Percentiles rank a stretch among this genome's conserved stretches.
phyloP scores from a whole-genome alignment of 2,329 filamentous ascomycete genomes.

The Aspergillus japonicus region DNA sequence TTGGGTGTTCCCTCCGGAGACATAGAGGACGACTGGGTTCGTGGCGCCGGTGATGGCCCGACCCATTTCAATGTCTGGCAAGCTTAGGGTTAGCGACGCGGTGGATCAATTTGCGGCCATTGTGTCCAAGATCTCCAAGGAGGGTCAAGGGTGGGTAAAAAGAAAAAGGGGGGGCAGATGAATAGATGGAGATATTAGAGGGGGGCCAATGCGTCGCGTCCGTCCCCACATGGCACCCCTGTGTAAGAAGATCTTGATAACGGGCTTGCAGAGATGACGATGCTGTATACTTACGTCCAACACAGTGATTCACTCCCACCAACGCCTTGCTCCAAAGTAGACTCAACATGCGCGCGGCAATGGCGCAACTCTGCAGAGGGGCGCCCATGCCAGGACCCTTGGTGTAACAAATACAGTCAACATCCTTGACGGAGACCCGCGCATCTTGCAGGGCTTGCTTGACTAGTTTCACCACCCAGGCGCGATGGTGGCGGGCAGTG shows the following conservation, averaged over 20 bases:
- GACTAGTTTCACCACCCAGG: constrained; percentile 79
- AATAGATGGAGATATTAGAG: background rate
- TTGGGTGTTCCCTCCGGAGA: constrained; percentile 93
- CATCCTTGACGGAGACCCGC: constrained; percentile 58
- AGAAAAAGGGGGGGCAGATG: background rate
- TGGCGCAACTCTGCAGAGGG: constrained; percentile 79
- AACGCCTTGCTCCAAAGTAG: constrained; percentile 86
- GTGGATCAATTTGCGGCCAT: background rate
- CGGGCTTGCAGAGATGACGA: background rate
- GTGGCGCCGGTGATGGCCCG: constrained; percentile 83
- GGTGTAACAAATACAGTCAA: constrained; percentile 94
- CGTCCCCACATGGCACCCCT: background rate
- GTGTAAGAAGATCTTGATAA: background rate
- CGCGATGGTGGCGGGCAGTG: constrained; percentile 86
- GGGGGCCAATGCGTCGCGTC: background rate
- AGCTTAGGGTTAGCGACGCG: constrained; percentile 5
- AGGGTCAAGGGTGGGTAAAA: background rate
- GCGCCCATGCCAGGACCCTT: constrained; percentile 96
- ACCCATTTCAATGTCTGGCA: constrained; percentile 89
- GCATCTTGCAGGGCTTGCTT: constrained; percentile 75
- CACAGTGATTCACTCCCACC: constrained; percentile 95
- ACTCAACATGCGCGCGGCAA: constrained; percentile 77
- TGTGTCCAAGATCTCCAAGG: background rate
- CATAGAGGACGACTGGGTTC: constrained; percentile 94
- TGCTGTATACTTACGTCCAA: constrained; percentile 62